Conservation (phyloP, 495 filamentous ascomycete species). For the Lophiostoma macrostomum region DNA sequence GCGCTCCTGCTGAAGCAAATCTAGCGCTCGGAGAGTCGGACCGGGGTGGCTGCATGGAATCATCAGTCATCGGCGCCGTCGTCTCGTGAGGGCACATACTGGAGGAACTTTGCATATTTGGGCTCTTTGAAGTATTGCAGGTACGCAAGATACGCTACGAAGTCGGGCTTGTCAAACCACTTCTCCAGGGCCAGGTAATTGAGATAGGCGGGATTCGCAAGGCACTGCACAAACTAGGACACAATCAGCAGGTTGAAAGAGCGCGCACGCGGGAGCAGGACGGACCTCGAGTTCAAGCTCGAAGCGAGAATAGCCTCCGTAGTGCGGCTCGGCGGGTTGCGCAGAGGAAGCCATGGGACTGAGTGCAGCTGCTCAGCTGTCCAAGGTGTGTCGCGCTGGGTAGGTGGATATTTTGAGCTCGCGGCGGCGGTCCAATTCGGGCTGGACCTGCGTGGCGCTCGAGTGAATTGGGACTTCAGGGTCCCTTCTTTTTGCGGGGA, state of each 20-base stretch:
- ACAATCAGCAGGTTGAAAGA: constrained; percentile 24
- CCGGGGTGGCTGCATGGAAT: constrained; percentile 59
- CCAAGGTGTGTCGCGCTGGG: too few species aligned
- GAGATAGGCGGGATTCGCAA: constrained; percentile 79
- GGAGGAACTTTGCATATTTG: constrained; percentile 78
- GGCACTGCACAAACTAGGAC: constrained; percentile 78
- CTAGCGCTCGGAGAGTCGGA: constrained; percentile 75
- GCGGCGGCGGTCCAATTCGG: neutral
- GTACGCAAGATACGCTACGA: constrained; percentile 78
- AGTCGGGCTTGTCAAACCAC: constrained; percentile 60
- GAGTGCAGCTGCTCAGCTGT: too few species aligned
- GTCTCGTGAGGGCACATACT: constrained; percentile 25
- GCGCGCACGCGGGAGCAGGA: neutral
- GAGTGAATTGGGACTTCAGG: neutral
- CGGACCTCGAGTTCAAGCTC: constrained; percentile 70
- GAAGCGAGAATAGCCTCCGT: constrained; percentile 67
- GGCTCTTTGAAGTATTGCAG: constrained; percentile 80
- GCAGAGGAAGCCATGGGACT: constrained; percentile 13
- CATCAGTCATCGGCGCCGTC: constrained; percentile 18
- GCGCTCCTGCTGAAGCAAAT: constrained; percentile 75
- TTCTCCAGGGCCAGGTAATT: constrained; percentile 63
- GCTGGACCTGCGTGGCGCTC: neutral
- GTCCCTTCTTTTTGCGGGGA: too few species aligned
- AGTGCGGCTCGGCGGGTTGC: constrained; percentile 45
- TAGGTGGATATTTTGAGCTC: neutral